These are phyloP conservation scores for Camellia japonica DNA, from an alignment of 148 eudicot genomes.

Conservation along the genomic window DNA sequence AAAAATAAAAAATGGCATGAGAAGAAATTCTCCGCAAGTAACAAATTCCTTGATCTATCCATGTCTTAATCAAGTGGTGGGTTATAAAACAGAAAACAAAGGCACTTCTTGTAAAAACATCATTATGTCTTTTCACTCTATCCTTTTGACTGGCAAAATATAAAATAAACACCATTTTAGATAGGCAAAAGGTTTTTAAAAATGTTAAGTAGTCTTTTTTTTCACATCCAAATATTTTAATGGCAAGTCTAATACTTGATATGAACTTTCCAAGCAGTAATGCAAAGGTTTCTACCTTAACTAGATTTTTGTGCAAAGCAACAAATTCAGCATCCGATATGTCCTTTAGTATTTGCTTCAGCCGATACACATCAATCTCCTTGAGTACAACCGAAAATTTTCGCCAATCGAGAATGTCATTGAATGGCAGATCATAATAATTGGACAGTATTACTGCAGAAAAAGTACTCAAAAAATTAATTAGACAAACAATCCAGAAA, in stretches of 20 bases:
- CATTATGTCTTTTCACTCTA: background rate
- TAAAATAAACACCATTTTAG: background rate
- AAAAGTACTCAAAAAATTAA: background rate
- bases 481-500: background rate
- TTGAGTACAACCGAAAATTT: conserved; percentile 52
- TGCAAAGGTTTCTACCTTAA: conserved; percentile 34
- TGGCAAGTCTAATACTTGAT: no score
- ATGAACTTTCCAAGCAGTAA: background rate
- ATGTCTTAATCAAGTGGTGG: background rate
- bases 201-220: background rate
- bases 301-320: conserved; percentile 51
- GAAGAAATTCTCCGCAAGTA: background rate
- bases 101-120: background rate
- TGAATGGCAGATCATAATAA: conserved; percentile 64
- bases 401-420: conserved; percentile 57
- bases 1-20: background rate
- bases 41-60: background rate
- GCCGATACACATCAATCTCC: conserved; percentile 64
- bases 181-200: background rate
- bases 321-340: conserved; percentile 44
- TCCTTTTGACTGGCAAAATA: background rate
- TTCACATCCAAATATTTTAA: no score
- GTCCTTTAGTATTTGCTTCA: conserved; percentile 55
- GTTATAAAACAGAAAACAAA: background rate
- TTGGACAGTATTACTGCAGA: conserved; percentile 53